These are phyloP conservation scores for Aureobasidium vineae DNA, from an alignment of 2,329 filamentous ascomycete genomes.

Conservation along the genomic window DNA sequence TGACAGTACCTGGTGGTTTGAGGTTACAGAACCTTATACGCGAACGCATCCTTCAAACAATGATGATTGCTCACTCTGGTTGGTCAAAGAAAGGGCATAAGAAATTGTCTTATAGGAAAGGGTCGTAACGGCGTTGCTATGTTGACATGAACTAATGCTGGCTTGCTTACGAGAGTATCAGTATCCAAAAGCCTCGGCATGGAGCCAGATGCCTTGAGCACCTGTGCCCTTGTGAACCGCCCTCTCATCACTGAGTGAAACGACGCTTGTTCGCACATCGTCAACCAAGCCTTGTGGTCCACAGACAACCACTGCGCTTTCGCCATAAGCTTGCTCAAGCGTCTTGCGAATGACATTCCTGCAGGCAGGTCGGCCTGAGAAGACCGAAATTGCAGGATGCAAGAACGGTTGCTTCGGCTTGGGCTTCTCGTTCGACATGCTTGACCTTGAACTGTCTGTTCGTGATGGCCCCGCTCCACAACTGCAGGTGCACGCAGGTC, in stretches of 20 bases:
- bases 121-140: constrained; percentile 15
- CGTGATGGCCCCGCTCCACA: constrained; percentile 37
- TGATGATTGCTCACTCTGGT: neutral
- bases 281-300: constrained; percentile 56
- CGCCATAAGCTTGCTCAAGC: constrained; percentile 59
- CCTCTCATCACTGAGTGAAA: constrained; percentile 60
- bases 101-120: neutral
- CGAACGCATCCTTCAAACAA: neutral
- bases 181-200: constrained; percentile 58
- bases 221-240: constrained; percentile 67
- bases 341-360: constrained; percentile 53
- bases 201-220: constrained; percentile 62
- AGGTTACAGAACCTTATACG: constrained; percentile 11
- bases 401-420: constrained; percentile 31
- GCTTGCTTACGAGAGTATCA: neutral
- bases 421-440: constrained; percentile 26
- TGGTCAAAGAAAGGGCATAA: neutral
- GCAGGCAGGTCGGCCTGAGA: constrained; percentile 54
- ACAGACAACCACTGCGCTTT: constrained; percentile 63
- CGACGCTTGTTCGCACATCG: constrained; percentile 56
- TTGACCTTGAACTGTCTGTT: constrained; percentile 30
- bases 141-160: neutral
- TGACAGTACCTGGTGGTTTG: constrained; percentile 7
- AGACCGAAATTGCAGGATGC: constrained; percentile 40
- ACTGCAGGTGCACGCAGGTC: constrained; percentile 38